Conservation (phyloP, 805 yeast species). For the Yamadazyma takamatsuzukensis region DNA sequence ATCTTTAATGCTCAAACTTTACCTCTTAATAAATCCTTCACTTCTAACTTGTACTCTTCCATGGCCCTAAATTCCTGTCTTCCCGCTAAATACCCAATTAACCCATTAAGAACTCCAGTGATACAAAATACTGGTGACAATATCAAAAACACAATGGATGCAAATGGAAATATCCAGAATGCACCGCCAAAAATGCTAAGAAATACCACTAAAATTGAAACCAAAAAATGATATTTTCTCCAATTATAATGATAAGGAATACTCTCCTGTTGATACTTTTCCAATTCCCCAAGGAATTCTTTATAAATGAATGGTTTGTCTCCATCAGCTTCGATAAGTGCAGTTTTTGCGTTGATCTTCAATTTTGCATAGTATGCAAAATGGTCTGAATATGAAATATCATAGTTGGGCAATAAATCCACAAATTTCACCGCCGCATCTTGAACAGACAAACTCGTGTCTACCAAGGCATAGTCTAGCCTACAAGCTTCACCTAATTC, state of each 20-base stretch:
- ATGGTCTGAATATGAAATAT: conserved; percentile 83
- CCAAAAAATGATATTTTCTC: conserved; percentile 62
- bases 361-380: conserved; percentile 64
- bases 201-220: conserved; percentile 37
- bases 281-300: conserved; percentile 8
- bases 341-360: conserved; percentile 8
- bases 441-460: conserved; percentile 49
- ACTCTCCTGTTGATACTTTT: conserved; percentile 45
- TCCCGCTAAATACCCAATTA: conserved; percentile 77
- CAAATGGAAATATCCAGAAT: conserved; percentile 45
- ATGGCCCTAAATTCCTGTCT: conserved; percentile 76
- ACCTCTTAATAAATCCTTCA: conserved; percentile 20
- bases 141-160: conserved; percentile 44
- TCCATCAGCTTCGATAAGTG: neutral
- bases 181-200: conserved; percentile 34
- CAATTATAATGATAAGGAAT: conserved; percentile 60
- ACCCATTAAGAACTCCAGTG: conserved; percentile 70
- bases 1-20: no score
- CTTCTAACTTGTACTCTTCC: conserved; percentile 70
- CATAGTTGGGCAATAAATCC: conserved; percentile 53
- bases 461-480: conserved; percentile 84
- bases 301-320: no score
- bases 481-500: conserved; percentile 72
- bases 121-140: conserved; percentile 52
- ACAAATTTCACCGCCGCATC: conserved; percentile 74